Evolutionary conservation across 176 grass and related monocot species (phyloP), one percentile per base, ranked within the genome.

Genomic region (Musa schizocarpa): DNA sequence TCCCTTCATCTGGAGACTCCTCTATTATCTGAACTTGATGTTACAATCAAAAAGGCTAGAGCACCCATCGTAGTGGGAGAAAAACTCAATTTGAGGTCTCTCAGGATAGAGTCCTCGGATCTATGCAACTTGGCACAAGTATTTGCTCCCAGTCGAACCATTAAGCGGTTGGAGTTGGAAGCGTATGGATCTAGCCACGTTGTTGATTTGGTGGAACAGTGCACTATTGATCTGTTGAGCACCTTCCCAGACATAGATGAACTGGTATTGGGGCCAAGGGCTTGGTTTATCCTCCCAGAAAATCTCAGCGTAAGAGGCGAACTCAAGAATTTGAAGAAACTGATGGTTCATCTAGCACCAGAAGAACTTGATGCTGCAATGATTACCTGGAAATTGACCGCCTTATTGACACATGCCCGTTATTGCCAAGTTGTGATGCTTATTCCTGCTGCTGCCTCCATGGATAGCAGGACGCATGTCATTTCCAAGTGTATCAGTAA

Each of bases 1-100:
- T 73, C 27, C 55, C 72, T 96, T 72, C 79, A 83, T 88, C 75
- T 96, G 27, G 76, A 84, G 16, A 78, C 87, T 26, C 89, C 89
- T 56, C 73, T 58, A 20, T 64, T 92, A 63, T 74, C 72, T 81
- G 74, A 70, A 53, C 62, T 96, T 69, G 87, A 89, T 71, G 83
- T 92, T 34, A 74, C 74, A 11, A 83, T 96, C 52, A 77, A 76
- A 59, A 76, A 82, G 82, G 79, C 83, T 50, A 73, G 76, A 66
- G 67, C 74, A 76, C 56, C 53, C 77, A 64, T 83, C 22, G 71
- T 50, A 72, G 68, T 83, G 50, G 79, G 82, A 49, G 74, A 67
- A 50, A 79, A 90, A 72, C 57, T n/a, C 24, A 82, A 63, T 82
- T 79, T 96, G 61, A 77, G 13, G 43, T 16, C 81, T 83, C 70